Evolutionary conservation across 23 red algal species (phyloP), one percentile per base, ranked within the genome.

Genomic region (Cyanidiococcus yangmingshanensis): DNA sequence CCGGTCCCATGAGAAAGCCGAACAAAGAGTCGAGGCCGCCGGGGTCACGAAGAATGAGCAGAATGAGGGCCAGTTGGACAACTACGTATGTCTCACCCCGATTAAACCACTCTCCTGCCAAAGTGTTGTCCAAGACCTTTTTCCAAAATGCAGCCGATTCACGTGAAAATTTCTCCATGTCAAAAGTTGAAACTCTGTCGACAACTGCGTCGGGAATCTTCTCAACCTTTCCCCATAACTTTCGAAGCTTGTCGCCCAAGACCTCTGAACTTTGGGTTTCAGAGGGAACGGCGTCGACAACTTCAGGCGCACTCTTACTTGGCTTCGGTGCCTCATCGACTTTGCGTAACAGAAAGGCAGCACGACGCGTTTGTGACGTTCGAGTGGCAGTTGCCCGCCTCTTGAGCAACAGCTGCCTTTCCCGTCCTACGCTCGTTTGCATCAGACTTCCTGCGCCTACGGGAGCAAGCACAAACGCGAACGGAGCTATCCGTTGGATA

Each of bases 61-160:
- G 30, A 18, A 88, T 79, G 51, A 98, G 85, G 26, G 58, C 82
- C 1, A 98, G 31, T 67, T 98, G 94, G 25, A 91, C 57, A 0
- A 68, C 84, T 31, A 86, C 88, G 76, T 91, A 98, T 38, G 87
- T 37, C 57, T 98, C 94, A 16, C 94, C 94, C 17, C 94, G 88
- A 74, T 91, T 87, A 37, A 98, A 74, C 84, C 88, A 89, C 41
- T 98, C 94, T 34, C 94, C 94, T 34, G 94, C 84, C 24, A 90
- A 29, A 38, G 90, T 79, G 80, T 98, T 98, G 84, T 90, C 85
- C 1, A 87, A 81, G 41, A 98, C 74, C 0, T 77, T 68, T n/a
- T 82, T 76, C 36, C 76, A 58, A 33, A 80, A 67, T 21, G 81
- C 87, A 59, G 68, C 86, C 59, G 80, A 39, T 34, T 86, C 76